Conservation (phyloP, 192 early-diverging fungal species). For the Rhizophagus sp. region DNA sequence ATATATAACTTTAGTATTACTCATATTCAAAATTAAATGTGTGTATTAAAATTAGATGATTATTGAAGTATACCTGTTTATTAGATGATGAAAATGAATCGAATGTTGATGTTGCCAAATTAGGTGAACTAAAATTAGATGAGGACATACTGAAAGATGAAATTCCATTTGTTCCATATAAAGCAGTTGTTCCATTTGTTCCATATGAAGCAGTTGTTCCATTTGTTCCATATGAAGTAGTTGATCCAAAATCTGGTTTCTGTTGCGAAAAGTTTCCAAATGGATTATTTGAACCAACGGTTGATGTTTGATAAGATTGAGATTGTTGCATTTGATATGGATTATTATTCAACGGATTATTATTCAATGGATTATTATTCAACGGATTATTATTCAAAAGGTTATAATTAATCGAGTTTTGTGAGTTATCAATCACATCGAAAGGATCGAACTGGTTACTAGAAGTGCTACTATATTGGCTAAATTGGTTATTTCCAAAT, state of each 20-base stretch:
- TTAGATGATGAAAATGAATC: background rate
- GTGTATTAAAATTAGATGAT: background rate
- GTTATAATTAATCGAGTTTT: conserved; percentile 34
- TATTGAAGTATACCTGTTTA: background rate
- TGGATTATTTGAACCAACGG: conserved; percentile 48
- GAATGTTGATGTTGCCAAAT: background rate
- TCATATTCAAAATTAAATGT: background rate
- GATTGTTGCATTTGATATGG: conserved; percentile 37
- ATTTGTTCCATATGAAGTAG: background rate
- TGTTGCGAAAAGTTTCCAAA: conserved; percentile 40
- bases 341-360: conserved; percentile 37
- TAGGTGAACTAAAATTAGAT: conserved; percentile 11
- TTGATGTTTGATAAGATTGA: conserved; percentile 38
- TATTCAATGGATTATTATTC: conserved; percentile 6
- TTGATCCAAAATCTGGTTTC: conserved; percentile 5
- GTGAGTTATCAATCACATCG: conserved; percentile 27
- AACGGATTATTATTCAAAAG: conserved; percentile 36
- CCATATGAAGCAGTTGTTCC: background rate
- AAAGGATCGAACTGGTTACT: background rate
- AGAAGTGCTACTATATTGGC: background rate
- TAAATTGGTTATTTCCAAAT: background rate
- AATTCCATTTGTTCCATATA: background rate
- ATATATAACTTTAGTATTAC: background rate
- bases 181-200: background rate
- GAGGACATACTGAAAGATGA: background rate